Evolutionary conservation across 176 grass and related monocot genomes (phyloP), one percentile per base, ranked within the genome.

Genomic region (Pharus latifolius): DNA sequence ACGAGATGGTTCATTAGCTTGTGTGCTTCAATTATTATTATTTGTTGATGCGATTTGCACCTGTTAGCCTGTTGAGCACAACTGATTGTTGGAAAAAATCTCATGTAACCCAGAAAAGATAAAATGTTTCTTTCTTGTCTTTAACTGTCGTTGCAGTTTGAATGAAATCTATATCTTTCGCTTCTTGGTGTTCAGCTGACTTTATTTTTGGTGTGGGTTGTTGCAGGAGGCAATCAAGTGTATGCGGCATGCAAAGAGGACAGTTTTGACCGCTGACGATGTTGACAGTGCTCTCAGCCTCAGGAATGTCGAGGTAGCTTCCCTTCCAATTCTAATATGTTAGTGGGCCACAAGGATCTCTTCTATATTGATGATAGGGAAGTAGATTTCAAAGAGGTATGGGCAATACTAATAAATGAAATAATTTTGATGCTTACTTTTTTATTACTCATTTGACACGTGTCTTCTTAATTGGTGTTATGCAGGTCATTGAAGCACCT

Each of bases 351-450:
- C 73, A 98, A 91, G 63, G 90, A 98, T 85, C 81, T 98, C 32
- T 98, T 93, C 75, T 98, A 98, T 71, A 56, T 93, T 77, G 95
- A 93, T 75, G 90, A 91, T 34, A 87, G 67, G 68, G 94, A 93
- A 74, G 78, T 98, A 11, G 95, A 98, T 57, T 86, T 98, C 74
- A 98, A 91, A 69, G 95, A 93, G 89, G 95, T 98, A 41, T 49
- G 51, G 23, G 55, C 45, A 19, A 30, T 56, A 58, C 3, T 18
- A 20, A 46, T 51, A 49, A 40, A 63, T 14, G 25, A 19, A 22
- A 63, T 31, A 53, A 10, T 32, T 53, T 64, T 26, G 0, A n/a
- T 20, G 31, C 26, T 32, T 34, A 29, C 14, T 32, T 78, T 74
- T 23, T 67, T 50, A 74, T 42, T 58, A 24, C 31, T 42, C n/a